Evolutionary conservation across 345 rosid genomes (phyloP), one percentile per base, ranked within the genome.

Genomic region (Excoecaria agallocha): DNA sequence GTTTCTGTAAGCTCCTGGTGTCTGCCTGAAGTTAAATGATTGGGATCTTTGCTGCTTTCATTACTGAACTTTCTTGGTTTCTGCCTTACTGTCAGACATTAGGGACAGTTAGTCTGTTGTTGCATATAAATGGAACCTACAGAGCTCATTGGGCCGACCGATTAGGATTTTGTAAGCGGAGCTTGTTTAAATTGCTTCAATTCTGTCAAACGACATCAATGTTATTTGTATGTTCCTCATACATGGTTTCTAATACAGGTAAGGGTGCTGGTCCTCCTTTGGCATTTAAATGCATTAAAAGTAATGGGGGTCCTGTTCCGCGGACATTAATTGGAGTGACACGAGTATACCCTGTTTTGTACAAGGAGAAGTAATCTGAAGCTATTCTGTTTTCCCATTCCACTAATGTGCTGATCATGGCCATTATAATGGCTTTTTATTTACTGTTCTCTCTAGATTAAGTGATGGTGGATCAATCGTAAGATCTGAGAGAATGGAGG

Each of bases 71-170:
- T 74, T 69, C 66, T 76, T 48, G 52, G 58, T 51, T 39, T 64
- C n/a, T 72, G 79, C 63, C 78, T 84, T 75, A 20, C 35, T 85
- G 83, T 75, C 91, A 94, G 98, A 91, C 82, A 76, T 81, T 91
- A 70, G 83, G 80, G 60, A 74, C 87, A 9, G 87, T 84, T 69
- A 82, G 78, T 76, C 80, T 94, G 82, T 51, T 83, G 76, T 81
- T 94, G 86, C 93, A 91, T 81, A 85, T 86, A 54, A 94, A 94
- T 87, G 98, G 97, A 71, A 92, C 98, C 17, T 89, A 89, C 72
- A 89, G 98, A 89, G 90, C 96, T 84, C 96, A 88, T 52, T 94
- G 98, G 98, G 93, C 93, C 58, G 97, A 91, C 75, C 86, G 87
- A 69, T 85, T 94, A 71, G 98, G 98, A 74, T 89, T 94, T 68